A percentile compares a stretch with the other conserved stretches of the same genome.
phyloP scores from a whole-genome alignment of 305 asterid species.

The Rubia peregrina region DNA sequence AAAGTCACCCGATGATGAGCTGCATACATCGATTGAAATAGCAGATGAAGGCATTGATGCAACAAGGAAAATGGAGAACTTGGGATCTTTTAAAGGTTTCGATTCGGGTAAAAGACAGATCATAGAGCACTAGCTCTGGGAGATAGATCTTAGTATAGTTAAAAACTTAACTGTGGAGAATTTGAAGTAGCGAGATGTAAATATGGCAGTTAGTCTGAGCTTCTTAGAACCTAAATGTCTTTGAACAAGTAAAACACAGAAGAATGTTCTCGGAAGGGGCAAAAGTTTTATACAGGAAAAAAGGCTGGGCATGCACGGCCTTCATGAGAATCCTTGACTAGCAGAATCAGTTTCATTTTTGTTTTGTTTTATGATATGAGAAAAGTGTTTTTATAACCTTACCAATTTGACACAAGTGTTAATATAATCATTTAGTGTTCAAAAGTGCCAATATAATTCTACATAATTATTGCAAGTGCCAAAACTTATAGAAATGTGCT shows the following conservation, averaged over 20 bases:
- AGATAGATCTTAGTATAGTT: conserved; percentile 1
- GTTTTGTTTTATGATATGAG: no score
- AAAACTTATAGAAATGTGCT: no score
- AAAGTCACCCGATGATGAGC: conserved; percentile 21
- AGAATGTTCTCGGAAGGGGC: not conserved
- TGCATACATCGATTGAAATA: conserved; percentile 10
- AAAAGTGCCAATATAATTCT: no score
- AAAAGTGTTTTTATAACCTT: no score
- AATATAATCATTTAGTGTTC: no score
- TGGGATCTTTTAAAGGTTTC: conserved; percentile 44
- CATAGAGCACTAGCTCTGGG: not conserved
- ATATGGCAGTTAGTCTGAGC: not conserved
- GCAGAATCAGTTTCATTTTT: no score
- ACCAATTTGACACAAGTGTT: no score
- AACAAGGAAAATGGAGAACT: conserved; percentile 17
- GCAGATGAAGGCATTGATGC: conserved; percentile 24
- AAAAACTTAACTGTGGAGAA: not conserved
- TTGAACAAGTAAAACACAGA: not conserved
- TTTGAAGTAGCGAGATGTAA: not conserved
- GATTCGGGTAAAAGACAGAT: conserved; percentile 11
- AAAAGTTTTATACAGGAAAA: not conserved
- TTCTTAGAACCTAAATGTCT: not conserved
- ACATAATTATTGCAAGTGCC: no score
- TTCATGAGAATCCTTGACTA: no score
- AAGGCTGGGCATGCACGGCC: no score